A percentile compares a stretch with the other conserved stretches of the same genome.
Evolutionary conservation across 2,329 filamentous ascomycete genomes (phyloP).

Genomic region (Malbranchea zuffiana): DNA sequence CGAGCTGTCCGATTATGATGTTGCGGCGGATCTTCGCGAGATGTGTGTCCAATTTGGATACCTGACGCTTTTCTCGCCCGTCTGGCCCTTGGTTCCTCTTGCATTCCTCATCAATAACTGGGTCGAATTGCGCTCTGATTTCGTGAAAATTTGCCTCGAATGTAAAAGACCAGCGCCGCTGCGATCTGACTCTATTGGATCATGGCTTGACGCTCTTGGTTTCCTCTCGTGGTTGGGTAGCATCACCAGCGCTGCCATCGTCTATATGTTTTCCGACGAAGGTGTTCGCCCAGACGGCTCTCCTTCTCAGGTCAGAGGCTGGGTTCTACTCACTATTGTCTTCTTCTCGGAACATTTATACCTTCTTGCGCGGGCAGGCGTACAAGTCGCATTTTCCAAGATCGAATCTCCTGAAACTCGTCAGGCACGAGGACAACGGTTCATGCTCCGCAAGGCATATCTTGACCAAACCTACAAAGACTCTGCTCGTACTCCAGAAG

Average conservation of each 20-base stretch:
- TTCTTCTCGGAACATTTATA: conserved; percentile 85
- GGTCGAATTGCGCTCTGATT: conserved; percentile 86
- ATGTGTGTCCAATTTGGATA: conserved; percentile 90
- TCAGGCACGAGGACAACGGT: conserved; percentile 73
- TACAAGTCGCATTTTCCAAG: conserved; percentile 63
- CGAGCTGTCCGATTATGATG: conserved; percentile 73
- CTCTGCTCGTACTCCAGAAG: no score
- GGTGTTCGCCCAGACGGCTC: conserved; percentile 17
- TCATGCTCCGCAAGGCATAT: conserved; percentile 65
- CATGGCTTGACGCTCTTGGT: conserved; percentile 74
- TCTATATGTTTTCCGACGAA: conserved; percentile 69
- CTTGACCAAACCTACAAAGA: conserved; percentile 46
- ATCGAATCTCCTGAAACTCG: conserved; percentile 78
- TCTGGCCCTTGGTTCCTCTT: conserved; percentile 86
- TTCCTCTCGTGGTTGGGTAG: conserved; percentile 93
- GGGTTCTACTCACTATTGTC: conserved; percentile 71
- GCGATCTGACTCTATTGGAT: conserved; percentile 86
- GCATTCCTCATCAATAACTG: conserved; percentile 93
- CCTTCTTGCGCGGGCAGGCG: conserved; percentile 61
- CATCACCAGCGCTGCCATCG: conserved; percentile 73
- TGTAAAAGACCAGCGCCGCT: conserved; percentile 82
- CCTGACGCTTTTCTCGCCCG: conserved; percentile 77
- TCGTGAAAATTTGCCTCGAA: conserved; percentile 83
- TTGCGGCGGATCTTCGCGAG: conserved; percentile 80
- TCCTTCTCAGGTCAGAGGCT: conserved; percentile 57